phyloP scores from a whole-genome alignment of 2,329 filamentous ascomycete genomes.

The Neoscytalidium dimidiatum region DNA sequence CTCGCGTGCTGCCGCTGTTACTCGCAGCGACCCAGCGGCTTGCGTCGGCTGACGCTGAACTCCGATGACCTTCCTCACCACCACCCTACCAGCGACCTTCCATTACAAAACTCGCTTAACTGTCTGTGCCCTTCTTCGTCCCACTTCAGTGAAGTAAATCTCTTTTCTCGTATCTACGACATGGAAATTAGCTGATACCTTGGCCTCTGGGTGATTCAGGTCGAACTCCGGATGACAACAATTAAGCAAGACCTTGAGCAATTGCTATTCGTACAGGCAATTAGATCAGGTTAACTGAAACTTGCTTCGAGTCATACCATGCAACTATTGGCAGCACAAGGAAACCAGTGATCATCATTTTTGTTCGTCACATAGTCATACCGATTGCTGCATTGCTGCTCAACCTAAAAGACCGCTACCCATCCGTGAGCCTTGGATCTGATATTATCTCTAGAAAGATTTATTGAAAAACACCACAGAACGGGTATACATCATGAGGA shows the following conservation, averaged over 20 bases:
- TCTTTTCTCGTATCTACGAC: too few relatives aligned
- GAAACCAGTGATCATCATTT: too few relatives aligned
- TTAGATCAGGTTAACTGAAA: too few relatives aligned
- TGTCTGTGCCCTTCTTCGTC: background rate
- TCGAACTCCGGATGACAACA: too few relatives aligned
- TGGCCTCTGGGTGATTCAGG: too few relatives aligned
- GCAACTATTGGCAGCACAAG: too few relatives aligned
- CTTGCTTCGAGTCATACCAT: too few relatives aligned
- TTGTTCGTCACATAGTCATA: too few relatives aligned
- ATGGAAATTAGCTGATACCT: too few relatives aligned
- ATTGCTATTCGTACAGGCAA: too few relatives aligned
- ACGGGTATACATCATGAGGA: background rate
- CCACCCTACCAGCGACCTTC: background rate
- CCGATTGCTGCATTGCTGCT: too few relatives aligned
- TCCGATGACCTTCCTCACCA: background rate
- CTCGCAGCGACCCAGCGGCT: background rate
- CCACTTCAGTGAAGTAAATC: background rate
- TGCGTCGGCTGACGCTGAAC: constrained; percentile 8
- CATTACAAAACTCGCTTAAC: constrained; percentile 6
- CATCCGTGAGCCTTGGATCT: background rate
- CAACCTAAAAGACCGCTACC: background rate
- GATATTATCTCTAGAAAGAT: background rate
- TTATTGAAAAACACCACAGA: background rate
- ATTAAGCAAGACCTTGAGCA: too few relatives aligned
- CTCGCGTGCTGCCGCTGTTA: constrained; percentile 1